Base-by-base conservation (phyloP, 352 stramenopile species). In the Phytopythium delawarense region DNA sequence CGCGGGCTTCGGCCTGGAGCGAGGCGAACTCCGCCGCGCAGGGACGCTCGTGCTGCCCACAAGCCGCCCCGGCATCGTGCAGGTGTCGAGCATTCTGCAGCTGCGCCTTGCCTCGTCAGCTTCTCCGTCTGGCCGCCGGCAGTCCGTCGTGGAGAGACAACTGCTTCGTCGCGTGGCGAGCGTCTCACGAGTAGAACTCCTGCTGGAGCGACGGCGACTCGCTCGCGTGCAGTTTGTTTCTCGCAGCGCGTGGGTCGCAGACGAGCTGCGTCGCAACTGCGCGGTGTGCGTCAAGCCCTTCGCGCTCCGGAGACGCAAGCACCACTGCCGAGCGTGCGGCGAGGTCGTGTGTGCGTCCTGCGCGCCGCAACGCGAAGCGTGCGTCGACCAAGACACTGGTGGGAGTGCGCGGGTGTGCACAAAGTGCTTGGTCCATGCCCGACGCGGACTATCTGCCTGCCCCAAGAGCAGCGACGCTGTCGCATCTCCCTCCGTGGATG, bases 331-430 rank as follows among this genome's bases (percentile, higher is more conserved):
- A 21, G 72, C 82, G 61, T 92, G 84, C 34, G 84, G 84, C 23
- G 84, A 92, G 46, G 84, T 92, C 2, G 81, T 91, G 7, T 92
- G 84, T 61, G 75, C 79, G 2, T 77, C 75, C 7, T 92, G 84
- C 30, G 79, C 81, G 21, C 76, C 78, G n/a, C 69, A 71, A 0
- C 78, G 78, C 16, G 72, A 88, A 34, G 20, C 34, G 21, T 58
- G 52, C 39, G 28, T 53, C 23, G 23, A 34, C 23, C 16, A 16
- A 5, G 46, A 35, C 23, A 13, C 46, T 7, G 46, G 25, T 8
- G 25, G 46, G 16, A 66, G 59, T 39, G 58, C 73, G 35, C 83
- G 83, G 15, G 84, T 92, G 61, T 92, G 83, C 61, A 89, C 73
- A 15, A 78, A 74, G 15, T 92, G 83, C 39, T 67, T 92, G 4